Percentiles rank a stretch among this genome's conserved stretches.
These are phyloP conservation scores for Besnoitia besnoiti DNA, from an alignment of 169 alveolate species.

Conservation along the genomic window DNA sequence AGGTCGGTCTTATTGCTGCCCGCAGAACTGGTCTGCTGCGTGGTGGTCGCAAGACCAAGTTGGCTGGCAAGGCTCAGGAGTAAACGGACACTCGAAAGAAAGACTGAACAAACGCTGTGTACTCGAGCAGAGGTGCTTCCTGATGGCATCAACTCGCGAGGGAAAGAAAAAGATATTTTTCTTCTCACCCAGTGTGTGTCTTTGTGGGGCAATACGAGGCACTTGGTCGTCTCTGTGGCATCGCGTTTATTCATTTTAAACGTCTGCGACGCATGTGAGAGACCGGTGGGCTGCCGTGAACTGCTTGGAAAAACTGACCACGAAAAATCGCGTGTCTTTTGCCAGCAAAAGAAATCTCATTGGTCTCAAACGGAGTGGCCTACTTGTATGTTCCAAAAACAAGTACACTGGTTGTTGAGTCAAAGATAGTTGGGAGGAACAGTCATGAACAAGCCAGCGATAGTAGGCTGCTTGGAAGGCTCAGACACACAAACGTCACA, in stretches of 20 bases:
- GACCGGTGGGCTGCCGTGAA: too few species aligned
- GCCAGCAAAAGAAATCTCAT: too few species aligned
- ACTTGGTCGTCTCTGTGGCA: background rate
- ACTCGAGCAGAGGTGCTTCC: background rate
- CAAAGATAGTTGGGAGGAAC: too few species aligned
- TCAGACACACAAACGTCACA: too few species aligned
- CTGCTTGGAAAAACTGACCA: too few species aligned
- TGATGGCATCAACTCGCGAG: background rate
- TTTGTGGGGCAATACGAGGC: background rate
- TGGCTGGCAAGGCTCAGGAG: constrained; percentile 67
- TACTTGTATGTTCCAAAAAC: too few species aligned
- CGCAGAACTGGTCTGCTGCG: constrained; percentile 99
- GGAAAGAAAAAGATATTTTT: background rate
- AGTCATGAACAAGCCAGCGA: too few species aligned
- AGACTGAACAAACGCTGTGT: background rate
- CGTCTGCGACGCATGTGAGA: background rate
- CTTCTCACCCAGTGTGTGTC: background rate
- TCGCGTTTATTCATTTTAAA: background rate
- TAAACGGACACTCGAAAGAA: background rate
- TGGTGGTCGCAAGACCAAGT: constrained; percentile 93
- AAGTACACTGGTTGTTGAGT: too few species aligned
- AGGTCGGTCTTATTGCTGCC: constrained; percentile 99
- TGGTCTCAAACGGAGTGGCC: too few species aligned
- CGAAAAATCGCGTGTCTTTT: too few species aligned
- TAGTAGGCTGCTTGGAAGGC: too few species aligned